Evolutionary conservation across 148 eudicot species (phyloP), one percentile per base, ranked within the genome.

Genomic region (Dysphania ambrosioides): DNA sequence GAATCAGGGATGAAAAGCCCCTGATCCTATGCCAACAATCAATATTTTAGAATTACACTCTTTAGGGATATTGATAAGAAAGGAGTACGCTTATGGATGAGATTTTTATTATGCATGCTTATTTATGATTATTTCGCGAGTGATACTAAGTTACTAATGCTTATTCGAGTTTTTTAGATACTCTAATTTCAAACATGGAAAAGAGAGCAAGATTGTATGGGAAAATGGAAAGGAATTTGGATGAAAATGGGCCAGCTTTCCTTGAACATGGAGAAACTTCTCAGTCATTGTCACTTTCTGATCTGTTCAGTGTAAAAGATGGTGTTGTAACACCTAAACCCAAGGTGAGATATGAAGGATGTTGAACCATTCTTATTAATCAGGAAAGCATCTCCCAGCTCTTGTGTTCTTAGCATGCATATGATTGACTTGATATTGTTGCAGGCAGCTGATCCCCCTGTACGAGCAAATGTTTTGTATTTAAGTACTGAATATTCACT

Each of bases 381-480:
- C 13, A 21, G 9, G 6, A 34, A 63, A 21, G 41, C 41, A 6
- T 26, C 31, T 34, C 0, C 24, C 31, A 41, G 23, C 24, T 68
- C 21, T 47, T 42, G 12, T 13, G 13, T 40, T 74, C 34, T 32
- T 55, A 10, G 82, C 36, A 15, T 61, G 79, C 57, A 66, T 55
- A 16, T 70, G 68, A 76, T n/a, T 66, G 56, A 41, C 32, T 75
- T 27, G 51, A 55, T 44, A 32, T 72, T 81, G 31, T 61, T 78
- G 61, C 85, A 95, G 99, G 89, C 89, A 74, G 92, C 94, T 41
- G 84, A 83, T 74, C 99, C 99, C 58, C 94, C 99, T 24, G 99
- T 95, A 26, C 88, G 99, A 76, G 99, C 99, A 68, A 95, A 90
- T 89, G 93, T 95, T 36, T 82, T 95, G 80, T 84, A 92, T 85